A percentile compares a stretch with the other conserved stretches of the same genome.
phyloP scores from a whole-genome alignment of 306 rosid genomes.

The Fragaria ananassa region DNA sequence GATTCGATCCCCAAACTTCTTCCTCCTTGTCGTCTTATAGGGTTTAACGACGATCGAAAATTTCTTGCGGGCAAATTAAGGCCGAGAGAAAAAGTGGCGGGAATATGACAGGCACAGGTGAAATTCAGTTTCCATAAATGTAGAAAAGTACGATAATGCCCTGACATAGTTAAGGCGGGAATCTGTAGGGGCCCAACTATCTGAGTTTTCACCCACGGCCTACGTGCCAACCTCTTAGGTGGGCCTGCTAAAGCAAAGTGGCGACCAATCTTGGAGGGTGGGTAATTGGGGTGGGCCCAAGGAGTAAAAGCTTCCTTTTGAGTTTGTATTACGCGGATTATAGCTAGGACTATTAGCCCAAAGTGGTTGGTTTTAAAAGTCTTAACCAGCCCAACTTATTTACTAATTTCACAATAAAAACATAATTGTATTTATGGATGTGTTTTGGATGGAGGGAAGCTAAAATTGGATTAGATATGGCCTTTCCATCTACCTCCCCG shows the following conservation, averaged over 20 bases:
- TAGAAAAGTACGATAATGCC: background rate
- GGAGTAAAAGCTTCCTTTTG: background rate
- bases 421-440: background rate
- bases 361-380: constrained; percentile 16
- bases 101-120: background rate
- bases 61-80: background rate
- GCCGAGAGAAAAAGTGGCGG: background rate
- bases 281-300: background rate
- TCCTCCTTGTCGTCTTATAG: background rate
- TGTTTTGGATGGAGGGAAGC: background rate
- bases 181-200: background rate
- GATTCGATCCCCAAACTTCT: background rate
- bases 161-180: background rate
- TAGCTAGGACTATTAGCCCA: background rate
- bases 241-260: background rate
- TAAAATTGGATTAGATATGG: background rate
- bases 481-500: background rate
- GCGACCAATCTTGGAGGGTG: background rate
- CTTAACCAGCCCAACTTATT: constrained; percentile 9
- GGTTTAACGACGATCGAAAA: background rate
- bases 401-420: background rate
- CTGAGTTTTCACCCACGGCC: background rate
- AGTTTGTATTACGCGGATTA: background rate
- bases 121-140: background rate
- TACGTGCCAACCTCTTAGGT: background rate